Base-by-base conservation (phyloP, 2,329 filamentous ascomycete genomes). In the Plenodomus tracheiphilus region DNA sequence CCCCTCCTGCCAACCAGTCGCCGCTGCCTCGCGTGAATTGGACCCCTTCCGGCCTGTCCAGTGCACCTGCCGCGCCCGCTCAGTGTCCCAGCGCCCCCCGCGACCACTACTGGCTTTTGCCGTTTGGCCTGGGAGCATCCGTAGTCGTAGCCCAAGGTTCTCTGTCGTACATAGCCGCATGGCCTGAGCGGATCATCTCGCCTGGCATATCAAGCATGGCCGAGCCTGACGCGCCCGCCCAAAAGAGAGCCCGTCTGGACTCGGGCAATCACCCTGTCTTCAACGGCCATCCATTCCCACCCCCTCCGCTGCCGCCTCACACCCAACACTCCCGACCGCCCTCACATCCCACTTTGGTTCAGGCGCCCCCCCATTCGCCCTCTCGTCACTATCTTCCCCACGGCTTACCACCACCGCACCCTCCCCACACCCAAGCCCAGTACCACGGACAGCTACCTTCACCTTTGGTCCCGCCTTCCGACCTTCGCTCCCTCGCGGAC, bases 241-340 rank as follows among this genome's bases (percentile, higher is more conserved):
- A 69, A 46, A 73, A 73, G 59, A 68, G 68, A 59, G 62, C 62
- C 51, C 70, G 70, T 69, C 65, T 72, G 67, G 69, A 70, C 56
- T 68, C 69, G 42, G 62, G 62, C 62, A 68, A 64, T 59, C 65
- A 39, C 20, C 34, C 65, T 48, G 58, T 56, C 51, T 68, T 69
- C 64, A 69, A 69, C 66, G 64, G 56, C 50, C 65, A 67, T 61
- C 55, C 53, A 42, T 63, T 64, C 49, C 63, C 63, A 46, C 68
- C 59, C 53, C 67, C 67, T 56, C 66, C 65, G 42, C 64, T 55
- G 32, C 66, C 60, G 49, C 66, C 61, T 58, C 62, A 67, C 48
- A 39, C 56, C 55, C 66, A 68, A 57, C 48, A 59, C 47, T 42
- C 53, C 54, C 64, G 68, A 39, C 64, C 66, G 52, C 51, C 61